phyloP scores from a whole-genome alignment of 2,329 filamentous ascomycete species.

The Cephalotrichum gorgonifer region DNA sequence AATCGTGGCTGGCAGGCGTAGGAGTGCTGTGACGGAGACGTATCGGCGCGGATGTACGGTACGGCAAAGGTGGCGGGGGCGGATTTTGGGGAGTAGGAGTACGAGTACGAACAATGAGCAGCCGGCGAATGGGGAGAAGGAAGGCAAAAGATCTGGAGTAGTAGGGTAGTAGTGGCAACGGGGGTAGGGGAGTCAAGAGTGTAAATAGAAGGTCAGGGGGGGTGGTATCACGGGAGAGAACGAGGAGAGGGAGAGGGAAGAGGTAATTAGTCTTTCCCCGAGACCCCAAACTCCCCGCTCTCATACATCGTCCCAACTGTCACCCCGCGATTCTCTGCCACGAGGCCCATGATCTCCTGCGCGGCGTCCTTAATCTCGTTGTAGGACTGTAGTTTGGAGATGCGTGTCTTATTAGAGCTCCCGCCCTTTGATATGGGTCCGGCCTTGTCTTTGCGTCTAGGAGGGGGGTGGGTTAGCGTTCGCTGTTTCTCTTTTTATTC shows the following conservation, averaged over 20 bases:
- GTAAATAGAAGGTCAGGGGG: no score
- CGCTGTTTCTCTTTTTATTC: not conserved
- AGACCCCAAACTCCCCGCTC: slow-evolving; percentile 19
- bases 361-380: slow-evolving; percentile 26
- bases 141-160: no score
- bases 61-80: no score
- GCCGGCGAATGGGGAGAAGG: no score
- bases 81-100: no score
- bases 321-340: slow-evolving; percentile 23
- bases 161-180: no score
- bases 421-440: no score
- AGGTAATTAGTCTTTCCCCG: not conserved
- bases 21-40: no score
- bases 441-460: not conserved
- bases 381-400: slow-evolving; percentile 18
- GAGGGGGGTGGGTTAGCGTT: not conserved
- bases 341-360: slow-evolving; percentile 25
- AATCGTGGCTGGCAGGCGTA: no score
- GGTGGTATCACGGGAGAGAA: not conserved
- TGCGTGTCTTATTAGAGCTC: not conserved
- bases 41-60: no score
- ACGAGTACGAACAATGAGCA: no score
- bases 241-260: not conserved
- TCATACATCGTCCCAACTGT: slow-evolving; percentile 19
- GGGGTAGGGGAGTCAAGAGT: no score